Evolutionary conservation across 768 basidiomycete species (phyloP), one percentile per base, ranked within the genome.

Genomic region (Rhodotorula kratochvilovae): DNA sequence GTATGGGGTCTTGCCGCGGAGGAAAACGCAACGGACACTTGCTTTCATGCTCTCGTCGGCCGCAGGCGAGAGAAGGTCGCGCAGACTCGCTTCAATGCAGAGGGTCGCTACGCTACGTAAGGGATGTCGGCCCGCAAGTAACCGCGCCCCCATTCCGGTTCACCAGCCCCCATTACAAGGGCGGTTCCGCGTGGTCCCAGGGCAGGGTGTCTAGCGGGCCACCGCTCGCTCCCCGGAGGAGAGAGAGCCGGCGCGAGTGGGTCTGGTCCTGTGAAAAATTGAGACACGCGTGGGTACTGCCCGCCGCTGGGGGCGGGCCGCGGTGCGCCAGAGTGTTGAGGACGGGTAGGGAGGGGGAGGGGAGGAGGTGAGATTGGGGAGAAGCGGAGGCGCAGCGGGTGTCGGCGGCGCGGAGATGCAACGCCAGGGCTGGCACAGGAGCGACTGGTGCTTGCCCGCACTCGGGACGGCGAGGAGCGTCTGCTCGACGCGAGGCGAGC

Each of bases 321-420:
- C 57, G 33, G 57, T 39, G 45, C 29, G n/a, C 60, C 60, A 61
- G 60, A 61, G 60, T 61, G 60, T 61, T n/a, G 35, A 23, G 15
- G 60, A 29, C 60, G 15, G 60, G 23, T 39, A 23, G 23, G 0
- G 23, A 21, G 27, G 45, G 31, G 23, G 45, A 23, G 33, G 13
- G 4, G 31, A 35, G 45, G 5, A 1, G 57, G 25, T 19, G 2
- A 5, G 11, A 11, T 29, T 13, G 15, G 51, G 51, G 10, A 16
- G n/a, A 16, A 29, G n/a, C 6, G 51, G 13, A 29, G n/a, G n/a
- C n/a, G 27, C n/a, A 50, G 48, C 45, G 42, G 42, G 23, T 46
- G 45, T 21, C 16, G 21, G 8, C 19, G 6, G 45, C 21, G 45
- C 8, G 15, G 21, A 3, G 15, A 21, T 46, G 3, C 45, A 10